These are phyloP conservation scores for Leptodontidium sp. DNA, from an alignment of 2,329 filamentous ascomycete species.

Conservation along the genomic window DNA sequence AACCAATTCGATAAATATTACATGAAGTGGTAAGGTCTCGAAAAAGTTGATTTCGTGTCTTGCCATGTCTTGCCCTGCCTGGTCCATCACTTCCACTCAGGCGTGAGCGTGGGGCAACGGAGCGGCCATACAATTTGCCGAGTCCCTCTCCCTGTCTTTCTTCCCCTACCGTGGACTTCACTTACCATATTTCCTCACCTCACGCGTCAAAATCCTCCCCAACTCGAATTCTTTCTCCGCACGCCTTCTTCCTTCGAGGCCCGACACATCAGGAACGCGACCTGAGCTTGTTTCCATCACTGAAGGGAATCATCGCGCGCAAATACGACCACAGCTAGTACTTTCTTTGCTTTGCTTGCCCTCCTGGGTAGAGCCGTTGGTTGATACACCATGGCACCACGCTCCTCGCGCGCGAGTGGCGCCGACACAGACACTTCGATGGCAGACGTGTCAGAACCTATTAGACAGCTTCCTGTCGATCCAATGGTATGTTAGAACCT, in stretches of 20 bases:
- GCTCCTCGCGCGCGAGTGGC: slow-evolving; percentile 60
- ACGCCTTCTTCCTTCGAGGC: not conserved
- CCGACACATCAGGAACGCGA: slow-evolving; percentile 9
- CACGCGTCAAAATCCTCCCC: not conserved
- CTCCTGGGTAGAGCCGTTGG: slow-evolving; percentile 35
- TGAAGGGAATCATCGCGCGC: not conserved
- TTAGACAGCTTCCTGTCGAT: slow-evolving; percentile 44
- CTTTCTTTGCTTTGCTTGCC: slow-evolving; percentile 23
- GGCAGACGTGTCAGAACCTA: slow-evolving; percentile 61
- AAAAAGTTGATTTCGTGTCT: too few relatives aligned
- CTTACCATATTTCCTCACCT: not conserved
- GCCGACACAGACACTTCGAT: slow-evolving; percentile 63
- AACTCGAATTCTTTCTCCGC: not conserved
- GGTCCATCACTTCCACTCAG: too few relatives aligned
- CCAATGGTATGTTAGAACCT: slow-evolving; percentile 44
- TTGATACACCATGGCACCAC: slow-evolving; percentile 59
- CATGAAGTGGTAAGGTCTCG: too few relatives aligned
- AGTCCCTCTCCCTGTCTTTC: too few relatives aligned
- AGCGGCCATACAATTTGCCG: not conserved
- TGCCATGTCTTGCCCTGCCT: too few relatives aligned
- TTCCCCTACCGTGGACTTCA: too few relatives aligned
- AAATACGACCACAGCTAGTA: not conserved
- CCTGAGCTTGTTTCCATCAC: not conserved
- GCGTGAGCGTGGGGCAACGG: too few relatives aligned
- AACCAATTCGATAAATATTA: too few relatives aligned